Evolutionary conservation across 495 filamentous ascomycete genomes (phyloP), one percentile per base, ranked within the genome.

Genomic region (Daldinia caldariorum): DNA sequence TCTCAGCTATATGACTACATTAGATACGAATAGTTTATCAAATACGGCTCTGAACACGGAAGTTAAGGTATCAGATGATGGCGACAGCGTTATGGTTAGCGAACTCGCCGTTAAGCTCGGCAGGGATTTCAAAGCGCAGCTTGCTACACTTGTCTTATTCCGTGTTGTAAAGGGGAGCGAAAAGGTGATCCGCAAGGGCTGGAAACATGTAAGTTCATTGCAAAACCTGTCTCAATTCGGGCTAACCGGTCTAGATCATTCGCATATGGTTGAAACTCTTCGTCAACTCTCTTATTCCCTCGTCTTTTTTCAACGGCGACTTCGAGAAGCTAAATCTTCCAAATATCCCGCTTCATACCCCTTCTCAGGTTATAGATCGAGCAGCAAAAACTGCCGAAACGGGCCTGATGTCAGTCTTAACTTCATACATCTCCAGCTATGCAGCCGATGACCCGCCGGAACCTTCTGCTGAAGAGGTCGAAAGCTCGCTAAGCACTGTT

Each of bases 41-140:
- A 96, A 91, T 76, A 98, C 94, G 16, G 76, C 89, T 10, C 86
- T 99, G 18, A 99, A 99, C 74, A 99, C 96, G 0, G 94, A 98
- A 81, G 91, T 99, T 10, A 94, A 98, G 76, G 93, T 89, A 47
- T 93, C 89, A 0, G 89, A 93, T 72, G 94, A 91, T 77, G 95
- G 90, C 70, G 94, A 92, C 77, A 97, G 90, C 71, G 93, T 99
- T 31, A 99, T 99, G 95, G 95, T 99, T 72, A 98, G 95, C 77
- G 94, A 99, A 83, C 85, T 97, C 60, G 95, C 95, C 58, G 95
- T 99, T 69, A 94, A 94, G 75, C 97, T 99, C 80, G 95, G 95
- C 26, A 85, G 94, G 63, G 94, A 99, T 74, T 93, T 94, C 77
- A 90, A 93, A 74, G 94, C 94, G 35, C 94, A 98, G 77, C 80